Evolutionary conservation across 805 yeast species (phyloP).

Genomic region (Candida dajiaensis): DNA sequence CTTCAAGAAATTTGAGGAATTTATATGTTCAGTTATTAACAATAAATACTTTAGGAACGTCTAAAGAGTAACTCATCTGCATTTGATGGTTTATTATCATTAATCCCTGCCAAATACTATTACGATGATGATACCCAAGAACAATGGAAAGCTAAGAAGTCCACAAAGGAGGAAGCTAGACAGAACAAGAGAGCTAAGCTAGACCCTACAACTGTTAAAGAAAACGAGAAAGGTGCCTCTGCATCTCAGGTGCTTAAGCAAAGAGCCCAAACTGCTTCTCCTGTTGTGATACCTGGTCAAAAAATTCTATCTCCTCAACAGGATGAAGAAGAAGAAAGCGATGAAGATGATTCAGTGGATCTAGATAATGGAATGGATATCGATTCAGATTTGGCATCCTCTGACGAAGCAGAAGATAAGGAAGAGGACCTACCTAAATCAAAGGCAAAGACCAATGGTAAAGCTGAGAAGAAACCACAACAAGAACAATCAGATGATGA

Average conservation of each 20-base stretch:
- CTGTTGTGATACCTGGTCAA: conserved; percentile 33
- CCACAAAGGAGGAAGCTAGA: conserved; percentile 56
- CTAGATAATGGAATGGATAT: conserved; percentile 17
- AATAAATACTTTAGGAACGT: conserved; percentile 45
- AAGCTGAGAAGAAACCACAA: conserved; percentile 12
- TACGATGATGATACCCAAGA: conserved; percentile 85
- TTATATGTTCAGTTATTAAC: background rate
- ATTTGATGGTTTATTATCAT: conserved; percentile 80
- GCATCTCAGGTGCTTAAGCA: conserved; percentile 58
- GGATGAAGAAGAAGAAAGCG: conserved; percentile 9
- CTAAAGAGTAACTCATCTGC: conserved; percentile 74
- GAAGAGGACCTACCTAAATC: conserved; percentile 13
- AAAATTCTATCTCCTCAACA: conserved; percentile 17
- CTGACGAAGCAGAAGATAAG: conserved; percentile 22
- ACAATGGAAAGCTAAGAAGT: conserved; percentile 87
- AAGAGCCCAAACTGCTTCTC: conserved; percentile 48
- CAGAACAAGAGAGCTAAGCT: conserved; percentile 63
- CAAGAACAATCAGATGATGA: conserved; percentile 26
- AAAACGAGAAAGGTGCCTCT: conserved; percentile 41
- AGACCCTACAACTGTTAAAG: conserved; percentile 54
- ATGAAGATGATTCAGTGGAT: conserved; percentile 8
- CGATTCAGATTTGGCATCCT: conserved; percentile 16
- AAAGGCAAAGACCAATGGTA: conserved; percentile 2
- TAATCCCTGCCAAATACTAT: conserved; percentile 92
- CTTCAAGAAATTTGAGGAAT: background rate